Percentiles rank a stretch among this genome's conserved stretches.
Evolutionary conservation across 345 rosid species (phyloP).

Genomic region (Citrus medica): DNA sequence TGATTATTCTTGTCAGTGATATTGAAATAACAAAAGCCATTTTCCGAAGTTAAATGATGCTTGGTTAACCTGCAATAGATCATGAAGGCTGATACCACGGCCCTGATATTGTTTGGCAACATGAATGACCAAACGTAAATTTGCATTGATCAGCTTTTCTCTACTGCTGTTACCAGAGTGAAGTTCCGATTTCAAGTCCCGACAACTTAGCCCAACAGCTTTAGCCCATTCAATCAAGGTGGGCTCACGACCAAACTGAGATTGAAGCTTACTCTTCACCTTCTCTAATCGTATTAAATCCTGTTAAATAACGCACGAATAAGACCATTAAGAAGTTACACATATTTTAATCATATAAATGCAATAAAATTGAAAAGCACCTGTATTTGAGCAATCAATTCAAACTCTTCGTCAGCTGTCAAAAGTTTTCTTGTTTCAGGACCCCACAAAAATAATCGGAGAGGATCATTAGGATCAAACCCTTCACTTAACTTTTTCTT

Average conservation of each 20-base stretch:
- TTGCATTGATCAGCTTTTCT: constrained; percentile 67
- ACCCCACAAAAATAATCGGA: constrained; percentile 71
- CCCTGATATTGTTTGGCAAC: constrained; percentile 77
- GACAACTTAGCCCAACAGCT: constrained; percentile 56
- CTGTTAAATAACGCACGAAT: constrained; percentile 38
- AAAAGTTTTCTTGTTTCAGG: constrained; percentile 77
- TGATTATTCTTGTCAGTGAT: not conserved
- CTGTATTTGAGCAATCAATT: constrained; percentile 66
- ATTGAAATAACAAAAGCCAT: not conserved
- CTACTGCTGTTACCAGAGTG: constrained; percentile 57
- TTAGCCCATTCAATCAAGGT: constrained; percentile 77
- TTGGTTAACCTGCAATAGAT: constrained; percentile 66
- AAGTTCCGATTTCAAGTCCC: constrained; percentile 58
- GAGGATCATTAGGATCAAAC: constrained; percentile 59
- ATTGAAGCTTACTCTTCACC: constrained; percentile 58
- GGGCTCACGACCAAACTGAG: constrained; percentile 74
- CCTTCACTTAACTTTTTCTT: constrained; percentile 43
- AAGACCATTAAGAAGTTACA: constrained; percentile 12
- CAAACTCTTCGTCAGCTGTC: constrained; percentile 71
- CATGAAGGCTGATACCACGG: constrained; percentile 79
- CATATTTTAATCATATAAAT: not conserved
- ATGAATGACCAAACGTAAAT: constrained; percentile 81
- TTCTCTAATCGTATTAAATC: constrained; percentile 55
- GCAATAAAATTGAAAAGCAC: constrained; percentile 27
- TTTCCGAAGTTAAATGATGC: not conserved